phyloP scores from a whole-genome alignment of 768 basidiomycete genomes.

The Boletus barrowsii region DNA sequence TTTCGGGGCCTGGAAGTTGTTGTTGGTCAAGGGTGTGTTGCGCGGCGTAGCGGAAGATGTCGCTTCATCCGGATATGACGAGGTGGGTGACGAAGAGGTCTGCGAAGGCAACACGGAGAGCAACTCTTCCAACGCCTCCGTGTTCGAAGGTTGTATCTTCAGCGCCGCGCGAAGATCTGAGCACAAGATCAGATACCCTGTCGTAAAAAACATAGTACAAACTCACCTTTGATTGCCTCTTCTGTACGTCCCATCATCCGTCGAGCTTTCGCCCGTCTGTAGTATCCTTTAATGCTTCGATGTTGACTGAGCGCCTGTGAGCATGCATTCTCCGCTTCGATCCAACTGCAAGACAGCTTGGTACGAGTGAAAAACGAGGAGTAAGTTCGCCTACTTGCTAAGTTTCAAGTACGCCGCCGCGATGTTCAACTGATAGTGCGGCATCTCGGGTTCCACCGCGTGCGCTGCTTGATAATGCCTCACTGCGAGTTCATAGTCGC shows the following conservation, averaged over 20 bases:
- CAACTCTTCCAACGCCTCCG: slow-evolving; percentile 60
- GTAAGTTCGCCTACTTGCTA: slow-evolving; percentile 48
- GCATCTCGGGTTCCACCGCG: slow-evolving; percentile 66
- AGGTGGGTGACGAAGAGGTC: slow-evolving; percentile 4
- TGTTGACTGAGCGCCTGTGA: slow-evolving; percentile 63
- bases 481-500: slow-evolving; percentile 54
- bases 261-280: slow-evolving; percentile 64
- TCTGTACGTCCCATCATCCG: slow-evolving; percentile 54
- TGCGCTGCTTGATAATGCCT: slow-evolving; percentile 58
- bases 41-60: slow-evolving; percentile 26
- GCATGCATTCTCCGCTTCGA: slow-evolving; percentile 69
- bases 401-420: slow-evolving; percentile 74
- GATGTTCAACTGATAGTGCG: slow-evolving; percentile 73
- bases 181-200: not conserved
- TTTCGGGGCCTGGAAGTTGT: slow-evolving; percentile 38
- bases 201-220: no score
- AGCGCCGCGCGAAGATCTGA: slow-evolving; percentile 62
- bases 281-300: slow-evolving; percentile 66
- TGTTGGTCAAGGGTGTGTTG: slow-evolving; percentile 14
- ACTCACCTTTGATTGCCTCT: slow-evolving; percentile 59
- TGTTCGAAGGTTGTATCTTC: slow-evolving; percentile 60
- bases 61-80: slow-evolving; percentile 20
- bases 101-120: slow-evolving; percentile 34
- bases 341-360: slow-evolving; percentile 48
- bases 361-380: slow-evolving; percentile 9